phyloP scores from a whole-genome alignment of 345 rosid genomes.

The Cochlearia excelsa region DNA sequence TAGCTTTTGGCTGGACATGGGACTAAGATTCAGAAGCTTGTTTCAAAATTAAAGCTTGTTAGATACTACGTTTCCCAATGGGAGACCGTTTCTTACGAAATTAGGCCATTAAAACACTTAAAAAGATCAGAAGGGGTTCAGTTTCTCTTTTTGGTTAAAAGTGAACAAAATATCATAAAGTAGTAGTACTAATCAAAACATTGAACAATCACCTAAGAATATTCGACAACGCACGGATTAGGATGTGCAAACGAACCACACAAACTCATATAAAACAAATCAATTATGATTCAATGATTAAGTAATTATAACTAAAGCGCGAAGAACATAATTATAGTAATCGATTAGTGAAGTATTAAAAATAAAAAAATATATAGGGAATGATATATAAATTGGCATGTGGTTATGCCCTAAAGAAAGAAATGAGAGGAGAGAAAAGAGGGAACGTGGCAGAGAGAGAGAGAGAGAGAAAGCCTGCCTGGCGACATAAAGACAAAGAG shows the following conservation, averaged over 20 bases:
- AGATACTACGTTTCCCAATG: slow-evolving; percentile 36
- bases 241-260: no score
- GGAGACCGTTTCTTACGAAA: slow-evolving; percentile 34
- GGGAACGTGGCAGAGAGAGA: slow-evolving; percentile 36
- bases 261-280: no score
- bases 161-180: slow-evolving; percentile 1
- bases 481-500: slow-evolving; percentile 37
- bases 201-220: slow-evolving; percentile 19
- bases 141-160: slow-evolving; percentile 37
- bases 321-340: not conserved
- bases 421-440: slow-evolving; percentile 26
- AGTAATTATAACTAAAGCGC: not conserved
- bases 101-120: slow-evolving; percentile 30
- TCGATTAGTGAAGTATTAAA: not conserved
- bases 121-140: slow-evolving; percentile 27
- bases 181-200: slow-evolving; percentile 9
- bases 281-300: slow-evolving; percentile 15
- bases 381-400: slow-evolving; percentile 22
- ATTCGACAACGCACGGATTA: slow-evolving; percentile 16
- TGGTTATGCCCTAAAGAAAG: slow-evolving; percentile 34
- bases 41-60: slow-evolving; percentile 21
- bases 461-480: slow-evolving; percentile 31
- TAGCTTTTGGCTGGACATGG: slow-evolving; percentile 29
- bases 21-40: slow-evolving; percentile 33
- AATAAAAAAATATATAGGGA: not conserved